Percentiles rank a stretch among this genome's conserved stretches.
Evolutionary conservation across 345 rosid genomes (phyloP).

Genomic region (Psidium guajava): DNA sequence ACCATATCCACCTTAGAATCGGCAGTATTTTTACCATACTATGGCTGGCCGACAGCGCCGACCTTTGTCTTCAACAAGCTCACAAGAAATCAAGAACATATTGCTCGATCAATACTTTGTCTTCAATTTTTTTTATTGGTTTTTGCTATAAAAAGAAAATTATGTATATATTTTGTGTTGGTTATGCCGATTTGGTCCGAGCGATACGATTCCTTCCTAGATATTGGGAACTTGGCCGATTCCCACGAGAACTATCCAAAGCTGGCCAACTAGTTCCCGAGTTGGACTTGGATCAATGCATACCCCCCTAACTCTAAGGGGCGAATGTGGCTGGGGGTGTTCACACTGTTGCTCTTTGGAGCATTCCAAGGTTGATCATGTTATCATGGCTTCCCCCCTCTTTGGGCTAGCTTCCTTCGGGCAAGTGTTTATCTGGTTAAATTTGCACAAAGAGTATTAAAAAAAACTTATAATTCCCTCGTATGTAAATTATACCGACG

Average conservation of each 20-base stretch:
- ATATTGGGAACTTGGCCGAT: not conserved
- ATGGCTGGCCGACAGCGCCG: too few species aligned
- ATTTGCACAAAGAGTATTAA: not conserved
- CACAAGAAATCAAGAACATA: not conserved
- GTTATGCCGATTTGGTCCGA: too few species aligned
- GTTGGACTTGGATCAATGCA: too few species aligned
- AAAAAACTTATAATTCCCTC: not conserved
- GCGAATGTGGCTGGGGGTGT: not conserved
- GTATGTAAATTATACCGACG: not conserved
- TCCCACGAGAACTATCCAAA: too few species aligned
- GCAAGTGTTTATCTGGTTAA: not conserved
- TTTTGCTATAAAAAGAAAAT: not conserved
- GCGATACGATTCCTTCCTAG: accelerated
- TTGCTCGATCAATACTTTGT: not conserved
- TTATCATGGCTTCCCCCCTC: too few species aligned
- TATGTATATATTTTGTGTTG: too few species aligned
- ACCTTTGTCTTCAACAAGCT: too few species aligned
- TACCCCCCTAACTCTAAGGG: too few species aligned
- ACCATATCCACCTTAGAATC: not conserved
- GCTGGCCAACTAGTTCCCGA: too few species aligned
- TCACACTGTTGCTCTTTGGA: not conserved
- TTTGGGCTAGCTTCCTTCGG: not conserved
- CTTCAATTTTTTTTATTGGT: too few species aligned
- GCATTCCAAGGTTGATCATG: not conserved
- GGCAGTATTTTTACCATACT: too few species aligned